Evolutionary conservation across 768 basidiomycete species (phyloP), one percentile per base, ranked within the genome.

Genomic region (Ephemerocybe angulata): DNA sequence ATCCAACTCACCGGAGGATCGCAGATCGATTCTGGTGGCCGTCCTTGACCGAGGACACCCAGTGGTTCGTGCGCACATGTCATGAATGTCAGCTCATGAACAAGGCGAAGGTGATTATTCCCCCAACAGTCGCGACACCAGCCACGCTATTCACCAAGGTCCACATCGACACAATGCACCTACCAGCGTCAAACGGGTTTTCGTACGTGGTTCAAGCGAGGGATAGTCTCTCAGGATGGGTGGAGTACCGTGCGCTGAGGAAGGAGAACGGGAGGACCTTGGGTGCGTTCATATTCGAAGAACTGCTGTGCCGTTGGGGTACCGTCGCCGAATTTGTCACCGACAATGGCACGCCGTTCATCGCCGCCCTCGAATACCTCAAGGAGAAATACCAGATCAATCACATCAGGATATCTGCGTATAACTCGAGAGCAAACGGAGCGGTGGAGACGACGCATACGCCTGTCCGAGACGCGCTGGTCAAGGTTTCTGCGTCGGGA

Each of bases 401-500:
- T 1, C 71, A 76, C 44, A 76, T 78, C 7, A 33, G 57, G 0
- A 79, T 79, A 10, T 72, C 67, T 12, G 60, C 67, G 0, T 79
- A 78, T 58, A 78, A 77, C 53, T 76, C 72, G 0, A 58, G 60
- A 1, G 72, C 72, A 0, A 75, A 77, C 15, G 68, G 76, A 0
- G 56, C 69, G 0, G 63, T 76, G 1, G 72, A 78, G 33, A 25
- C 57, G 22, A 4, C 49, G 31, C 71, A 72, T 53, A 63, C 38
- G 11, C 56, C 61, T 48, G 61, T 74, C 0, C 56, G 69, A 0
- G 63, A 70, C 52, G 49, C 65, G 0, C 43, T 74, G 0, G 56
- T 72, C n/a, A 74, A 74, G 40, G 62, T 65, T 6, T 63, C 62
- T 25, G n/a, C n/a, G n/a, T n/a, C n/a, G n/a, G 62, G 65, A 1